Evolutionary conservation across 108 stramenopile species (phyloP).

Genomic region (Chaetoceros tenuissimus): DNA sequence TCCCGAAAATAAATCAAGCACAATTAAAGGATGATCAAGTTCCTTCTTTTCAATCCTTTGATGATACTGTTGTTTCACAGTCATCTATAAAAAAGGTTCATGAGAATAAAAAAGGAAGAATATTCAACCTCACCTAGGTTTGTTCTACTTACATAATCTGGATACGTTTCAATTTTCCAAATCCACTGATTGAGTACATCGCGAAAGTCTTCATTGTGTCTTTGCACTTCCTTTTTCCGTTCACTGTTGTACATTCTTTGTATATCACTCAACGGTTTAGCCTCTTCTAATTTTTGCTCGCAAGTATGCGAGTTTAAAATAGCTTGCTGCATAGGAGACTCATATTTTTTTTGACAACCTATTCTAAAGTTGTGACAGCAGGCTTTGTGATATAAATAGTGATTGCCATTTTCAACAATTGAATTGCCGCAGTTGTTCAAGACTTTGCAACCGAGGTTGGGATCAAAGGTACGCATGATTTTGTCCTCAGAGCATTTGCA

Average conservation of each 20-base stretch:
- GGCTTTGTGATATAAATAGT: conserved; percentile 13
- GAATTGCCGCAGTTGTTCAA: conserved; percentile 18
- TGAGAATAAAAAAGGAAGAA: neutral
- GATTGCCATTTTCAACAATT: conserved; percentile 9
- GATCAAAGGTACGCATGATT: no score
- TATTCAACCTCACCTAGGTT: conserved; percentile 1
- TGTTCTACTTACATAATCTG: neutral
- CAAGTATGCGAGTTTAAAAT: neutral
- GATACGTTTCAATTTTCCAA: no score
- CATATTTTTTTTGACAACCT: conserved; percentile 1
- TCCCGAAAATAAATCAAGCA: conserved; percentile 20
- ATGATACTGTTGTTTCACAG: conserved; percentile 5
- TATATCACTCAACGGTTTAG: conserved; percentile 1
- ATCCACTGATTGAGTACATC: no score
- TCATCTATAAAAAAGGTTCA: conserved; percentile 2
- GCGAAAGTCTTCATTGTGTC: no score
- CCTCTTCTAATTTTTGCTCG: conserved; percentile 10
- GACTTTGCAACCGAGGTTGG: no score
- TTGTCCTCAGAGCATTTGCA: no score
- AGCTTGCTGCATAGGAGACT: conserved; percentile 13
- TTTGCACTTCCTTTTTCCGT: no score
- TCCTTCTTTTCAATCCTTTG: conserved; percentile 2
- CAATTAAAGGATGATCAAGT: conserved; percentile 3
- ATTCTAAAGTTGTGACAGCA: conserved; percentile 15
- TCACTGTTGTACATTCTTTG: no score